Evolutionary conservation across 1,284 basidiomycete genomes (phyloP), one percentile per base, ranked within the genome.

Genomic region (Neonothopanus nambi): DNA sequence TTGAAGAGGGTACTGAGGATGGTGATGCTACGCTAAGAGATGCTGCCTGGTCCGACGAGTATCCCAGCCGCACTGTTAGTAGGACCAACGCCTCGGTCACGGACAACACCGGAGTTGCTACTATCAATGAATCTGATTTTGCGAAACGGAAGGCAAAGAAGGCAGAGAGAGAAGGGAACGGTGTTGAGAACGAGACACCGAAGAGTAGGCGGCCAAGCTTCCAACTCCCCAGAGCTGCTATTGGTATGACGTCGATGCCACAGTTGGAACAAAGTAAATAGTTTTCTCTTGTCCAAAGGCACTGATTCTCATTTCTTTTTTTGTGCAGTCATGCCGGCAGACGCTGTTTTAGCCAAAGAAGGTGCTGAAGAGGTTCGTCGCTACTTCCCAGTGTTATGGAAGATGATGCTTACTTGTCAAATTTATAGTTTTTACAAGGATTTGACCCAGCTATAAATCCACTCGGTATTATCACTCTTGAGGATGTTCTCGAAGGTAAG

Each of bases 401-500:
- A 17, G 8, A 5, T 47, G 21, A 13, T 20, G 12, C 0, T 12
- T 13, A 42, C n/a, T 5, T 21, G 17, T n/a, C 9, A 9, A 17
- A 47, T 24, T 51, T 42, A 7, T 63, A 88, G 79, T 90, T 93
- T 70, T 72, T 92, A 64, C 84, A 87, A 71, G 80, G 78, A 44
- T 80, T 90, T 46, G 89, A 87, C 66, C 87, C 80, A 0, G 81
- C 84, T 20, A 77, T 89, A 24, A 87, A 84, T 77, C 92, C 93
- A 2, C 74, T 96, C 21, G 94, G 93, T 55, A 93, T 96, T 66
- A 95, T 96, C 61, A 96, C 94, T 1, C 78, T 96, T 2, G 94
- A 96, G 68, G 93, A 96, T 61, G 91, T 95, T 13, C 76, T 95
- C 8, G 93, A 95, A 81, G 87, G 90, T 87, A 50, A 37, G 63